These are phyloP conservation scores for Usnea hakonensis DNA, from an alignment of 495 filamentous ascomycete genomes.

Conservation along the genomic window DNA sequence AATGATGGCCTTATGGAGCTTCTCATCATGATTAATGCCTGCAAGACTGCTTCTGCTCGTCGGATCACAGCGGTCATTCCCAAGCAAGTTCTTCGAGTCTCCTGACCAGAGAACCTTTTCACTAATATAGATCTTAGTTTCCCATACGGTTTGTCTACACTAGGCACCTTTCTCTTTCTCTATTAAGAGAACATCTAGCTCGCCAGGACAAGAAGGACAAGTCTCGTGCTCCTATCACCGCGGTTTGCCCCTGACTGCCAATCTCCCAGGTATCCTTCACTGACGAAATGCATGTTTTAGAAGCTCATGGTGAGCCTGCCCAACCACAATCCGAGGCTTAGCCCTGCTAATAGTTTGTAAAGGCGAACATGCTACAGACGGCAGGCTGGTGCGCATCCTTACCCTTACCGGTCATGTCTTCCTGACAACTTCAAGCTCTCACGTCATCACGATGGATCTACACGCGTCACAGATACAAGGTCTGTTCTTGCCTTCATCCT, in stretches of 20 bases:
- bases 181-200: not conserved
- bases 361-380: conserved; percentile 97
- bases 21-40: conserved; percentile 97
- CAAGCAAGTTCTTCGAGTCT: not conserved
- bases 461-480: conserved; percentile 54
- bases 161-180: not conserved
- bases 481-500: conserved; percentile 10
- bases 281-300: not conserved
- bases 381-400: conserved; percentile 52
- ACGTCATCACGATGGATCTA: conserved; percentile 83
- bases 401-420: conserved; percentile 19
- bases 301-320: not conserved
- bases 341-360: conserved; percentile 73
- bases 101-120: not conserved
- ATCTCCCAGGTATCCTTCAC: not conserved
- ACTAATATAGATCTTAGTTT: not conserved
- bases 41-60: conserved; percentile 90
- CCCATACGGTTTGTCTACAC: not conserved
- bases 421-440: conserved; percentile 39
- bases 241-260: not conserved
- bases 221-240: conserved; percentile 62
- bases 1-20: conserved; percentile 99
- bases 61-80: conserved; percentile 80
- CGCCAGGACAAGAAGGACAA: conserved; percentile 99
- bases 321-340: not conserved